Base-by-base conservation (phyloP, 805 yeast species). In the Grigorovia jiainica region DNA sequence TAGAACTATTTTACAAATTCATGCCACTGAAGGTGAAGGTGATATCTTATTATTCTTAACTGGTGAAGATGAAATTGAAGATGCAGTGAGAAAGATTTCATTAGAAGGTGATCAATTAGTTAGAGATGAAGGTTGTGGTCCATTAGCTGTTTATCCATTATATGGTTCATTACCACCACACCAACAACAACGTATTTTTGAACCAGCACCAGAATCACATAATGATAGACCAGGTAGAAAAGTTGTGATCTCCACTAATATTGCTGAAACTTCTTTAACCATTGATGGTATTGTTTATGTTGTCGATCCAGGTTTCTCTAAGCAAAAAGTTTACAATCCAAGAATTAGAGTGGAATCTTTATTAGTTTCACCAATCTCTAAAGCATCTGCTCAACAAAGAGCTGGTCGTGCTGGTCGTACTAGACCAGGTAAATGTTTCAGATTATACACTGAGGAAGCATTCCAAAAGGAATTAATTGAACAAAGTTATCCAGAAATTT, bases 351-450 rank as follows among this genome's bases (percentile, higher is more conserved):
- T 90, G 24, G 97, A 90, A 64, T 87, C 97, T 0, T 70, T 90
- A 52, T 71, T 90, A 41, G 97, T 92, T 4, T 85, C 96, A 7
- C 97, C 97, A 30, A 89, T 92, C 47, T 89, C 97, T 9, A 89
- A 87, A 66, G 98, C 98, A 0, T 81, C 94, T 38, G 95, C 98
- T 1, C 96, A 90, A 66, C 98, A 90, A 66, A 78, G 98, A 65
- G 97, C 97, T 29, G 98, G 98, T 75, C 85, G 98, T 75, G 98
- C 98, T 43, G 98, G 98, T 69, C 90, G 98, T 77, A 90, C 97
- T 6, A 78, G 95, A 57, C 96, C 97, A 13, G 98, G 98, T 59
- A 90, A 92, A 64, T 90, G 97, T 66, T 90, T 90, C 75, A 75
- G 98, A 58, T 71, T 90, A 42, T 90, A 90, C 67, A 92, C 98